Evolutionary conservation across 257 asterid species (phyloP).

Genomic region (Solanum medicagineum): DNA sequence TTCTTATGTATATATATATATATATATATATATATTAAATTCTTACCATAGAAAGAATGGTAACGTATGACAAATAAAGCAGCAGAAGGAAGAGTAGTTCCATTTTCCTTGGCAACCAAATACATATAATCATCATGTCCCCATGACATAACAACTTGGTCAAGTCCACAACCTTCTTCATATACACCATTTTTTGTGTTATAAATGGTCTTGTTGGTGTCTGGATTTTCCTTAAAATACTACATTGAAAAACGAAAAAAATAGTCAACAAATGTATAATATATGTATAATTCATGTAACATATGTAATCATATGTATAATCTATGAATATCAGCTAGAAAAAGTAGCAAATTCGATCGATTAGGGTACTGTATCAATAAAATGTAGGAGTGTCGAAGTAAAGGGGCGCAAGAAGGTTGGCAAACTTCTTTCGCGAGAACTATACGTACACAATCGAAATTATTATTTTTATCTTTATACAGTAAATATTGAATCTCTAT

Average conservation of each 20-base stretch:
- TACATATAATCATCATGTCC: constrained; percentile 38
- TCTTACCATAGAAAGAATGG: constrained; percentile 31
- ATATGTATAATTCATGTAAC: too few species aligned
- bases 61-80: constrained; percentile 43
- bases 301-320: background rate
- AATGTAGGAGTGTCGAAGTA: background rate
- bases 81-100: constrained; percentile 41
- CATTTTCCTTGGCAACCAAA: constrained; percentile 1
- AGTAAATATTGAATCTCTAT: too few species aligned
- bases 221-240: constrained; percentile 25
- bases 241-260: background rate
- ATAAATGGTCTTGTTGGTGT: constrained; percentile 2
- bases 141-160: constrained; percentile 30
- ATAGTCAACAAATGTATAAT: background rate
- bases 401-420: background rate
- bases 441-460: background rate
- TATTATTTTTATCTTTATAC: background rate
- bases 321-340: background rate
- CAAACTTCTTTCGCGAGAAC: background rate
- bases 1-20: too few species aligned
- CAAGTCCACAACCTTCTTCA: constrained; percentile 17
- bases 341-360: background rate
- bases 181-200: constrained; percentile 14
- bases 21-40: background rate
- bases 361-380: background rate